phyloP scores from a whole-genome alignment of 129 eudicot species.

The Silybum marianum region DNA sequence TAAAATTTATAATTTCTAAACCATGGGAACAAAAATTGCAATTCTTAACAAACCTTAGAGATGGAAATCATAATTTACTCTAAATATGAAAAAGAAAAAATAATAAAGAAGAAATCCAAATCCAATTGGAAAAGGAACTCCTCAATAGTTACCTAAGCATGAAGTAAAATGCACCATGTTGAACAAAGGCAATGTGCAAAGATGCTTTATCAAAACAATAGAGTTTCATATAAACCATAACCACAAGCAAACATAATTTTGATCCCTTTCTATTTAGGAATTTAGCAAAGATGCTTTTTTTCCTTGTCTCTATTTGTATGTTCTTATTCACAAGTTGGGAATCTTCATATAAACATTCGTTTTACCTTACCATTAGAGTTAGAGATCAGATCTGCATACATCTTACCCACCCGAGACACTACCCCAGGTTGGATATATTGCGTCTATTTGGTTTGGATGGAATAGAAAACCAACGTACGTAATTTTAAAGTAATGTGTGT shows the following conservation, averaged over 20 bases:
- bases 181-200: slow-evolving; percentile 24
- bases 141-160: slow-evolving; percentile 24
- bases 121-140: slow-evolving; percentile 6
- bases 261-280: slow-evolving; percentile 4
- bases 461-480: neutral
- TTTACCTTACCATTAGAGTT: too few species aligned
- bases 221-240: slow-evolving; percentile 26
- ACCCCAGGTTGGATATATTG: neutral
- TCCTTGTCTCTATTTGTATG: neutral
- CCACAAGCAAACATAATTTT: slow-evolving; percentile 35
- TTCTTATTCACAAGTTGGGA: neutral
- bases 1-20: too few species aligned
- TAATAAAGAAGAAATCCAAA: neutral
- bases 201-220: slow-evolving; percentile 15
- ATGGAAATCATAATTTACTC: too few species aligned
- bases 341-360: neutral
- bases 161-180: slow-evolving; percentile 31
- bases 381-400: neutral
- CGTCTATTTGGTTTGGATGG: neutral
- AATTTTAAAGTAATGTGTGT: neutral
- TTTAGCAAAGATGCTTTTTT: neutral
- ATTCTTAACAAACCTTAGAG: too few species aligned
- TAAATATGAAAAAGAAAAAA: neutral
- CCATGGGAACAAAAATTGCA: too few species aligned
- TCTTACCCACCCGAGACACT: neutral